These are phyloP conservation scores for Saccharomycopsis vini DNA, from an alignment of 805 yeast genomes.

Conservation along the genomic window DNA sequence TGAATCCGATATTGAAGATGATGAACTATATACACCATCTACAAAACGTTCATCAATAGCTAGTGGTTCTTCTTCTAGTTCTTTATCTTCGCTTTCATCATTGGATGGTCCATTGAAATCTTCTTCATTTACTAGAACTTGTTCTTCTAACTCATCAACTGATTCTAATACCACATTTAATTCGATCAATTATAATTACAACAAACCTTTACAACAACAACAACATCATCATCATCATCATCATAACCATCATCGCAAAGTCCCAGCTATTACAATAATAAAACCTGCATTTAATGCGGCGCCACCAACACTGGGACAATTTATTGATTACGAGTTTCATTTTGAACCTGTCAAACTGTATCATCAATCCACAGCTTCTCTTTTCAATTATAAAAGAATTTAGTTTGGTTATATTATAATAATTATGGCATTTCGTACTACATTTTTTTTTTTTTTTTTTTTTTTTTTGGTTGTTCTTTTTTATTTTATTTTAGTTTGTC, in stretches of 20 bases:
- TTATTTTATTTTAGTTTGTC: not conserved
- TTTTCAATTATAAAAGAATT: conserved; percentile 3
- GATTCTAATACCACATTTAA: no score
- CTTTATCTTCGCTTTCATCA: conserved; percentile 5
- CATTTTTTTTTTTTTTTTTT: no score
- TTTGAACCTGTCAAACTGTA: not conserved
- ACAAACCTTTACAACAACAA: no score
- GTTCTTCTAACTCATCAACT: not conserved
- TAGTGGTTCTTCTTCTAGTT: not conserved
- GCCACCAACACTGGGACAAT: not conserved
- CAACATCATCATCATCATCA: no score
- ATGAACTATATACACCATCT: not conserved
- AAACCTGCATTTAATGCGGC: no score
- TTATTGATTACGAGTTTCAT: not conserved
- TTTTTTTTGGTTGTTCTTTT: not conserved
- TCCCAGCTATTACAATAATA: no score
- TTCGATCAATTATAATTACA: no score
- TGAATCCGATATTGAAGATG: not conserved
- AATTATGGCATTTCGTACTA: no score
- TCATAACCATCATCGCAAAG: no score
- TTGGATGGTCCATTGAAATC: not conserved
- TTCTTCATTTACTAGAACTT: not conserved
- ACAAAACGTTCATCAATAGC: not conserved
- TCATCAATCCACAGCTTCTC: conserved; percentile 2
- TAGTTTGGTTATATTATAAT: not conserved